Base-by-base conservation (phyloP, 2,329 filamentous ascomycete genomes). In the Thielaviopsis euricoi region DNA sequence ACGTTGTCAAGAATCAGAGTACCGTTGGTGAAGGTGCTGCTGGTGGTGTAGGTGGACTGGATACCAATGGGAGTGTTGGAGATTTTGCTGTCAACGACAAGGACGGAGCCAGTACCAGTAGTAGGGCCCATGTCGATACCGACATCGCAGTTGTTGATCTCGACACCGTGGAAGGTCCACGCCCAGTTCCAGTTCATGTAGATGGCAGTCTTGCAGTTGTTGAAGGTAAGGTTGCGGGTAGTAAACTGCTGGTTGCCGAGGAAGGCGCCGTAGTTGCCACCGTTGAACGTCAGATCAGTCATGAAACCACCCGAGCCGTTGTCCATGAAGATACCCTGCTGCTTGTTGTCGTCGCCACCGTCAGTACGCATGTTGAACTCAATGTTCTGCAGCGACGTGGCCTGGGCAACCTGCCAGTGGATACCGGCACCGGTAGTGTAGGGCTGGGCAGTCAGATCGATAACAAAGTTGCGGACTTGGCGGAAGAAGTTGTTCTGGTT, bases 171-270 rank as follows among this genome's bases (percentile, higher is more conserved):
- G 71, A 93, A 81, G 51, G 84, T 82, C 85, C 86, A 94, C 19
- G 82, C 75, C 89, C 89, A 95, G 73, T 91, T 87, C 89, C 89
- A 95, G 75, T 89, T 89, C 82, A 93, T 86, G 72, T 80, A 88
- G 62, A 95, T 82, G 61, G 86, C 89, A 1, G 87, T 94, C 66
- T 87, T 78, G 74, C 86, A 90, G 69, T 80, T 77, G 68, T 86
- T 87, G 77, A 94, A 94, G 40, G 78, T 85, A 67, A 93, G 67
- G 71, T 94, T 93, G 63, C 88, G 84, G 26, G 83, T 85, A 46
- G 87, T 91, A 71, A 91, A 93, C 71, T 95, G 89, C 72, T 95
- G 89, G 71, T 83, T 89, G 54, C 89, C 89, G 25, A 91, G 74
- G 71, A 88, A 91, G 64, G 83, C 83, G 57, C 89, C 87, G 63